Percentiles rank a stretch among this genome's conserved stretches.
Evolutionary conservation across 2,329 filamentous ascomycete genomes (phyloP).

Genomic region (Coccinonectria pachysandricola): DNA sequence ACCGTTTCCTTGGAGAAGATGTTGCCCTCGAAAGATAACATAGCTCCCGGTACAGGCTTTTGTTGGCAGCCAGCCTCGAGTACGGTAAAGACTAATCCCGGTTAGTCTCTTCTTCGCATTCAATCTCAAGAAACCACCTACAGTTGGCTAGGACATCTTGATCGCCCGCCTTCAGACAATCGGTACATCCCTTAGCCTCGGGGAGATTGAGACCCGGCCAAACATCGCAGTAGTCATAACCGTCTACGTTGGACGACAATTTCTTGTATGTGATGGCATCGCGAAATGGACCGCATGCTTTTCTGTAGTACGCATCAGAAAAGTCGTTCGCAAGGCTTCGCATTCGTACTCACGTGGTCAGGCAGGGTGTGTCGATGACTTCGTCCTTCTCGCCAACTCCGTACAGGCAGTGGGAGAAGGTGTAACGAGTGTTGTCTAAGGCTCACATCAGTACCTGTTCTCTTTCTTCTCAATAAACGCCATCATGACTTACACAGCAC

Average conservation of each 20-base stretch:
- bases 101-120: too few species aligned
- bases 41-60: slow-evolving; percentile 34
- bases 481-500: slow-evolving; percentile 49
- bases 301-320: slow-evolving; percentile 24
- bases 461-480: too few species aligned
- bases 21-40: slow-evolving; percentile 39
- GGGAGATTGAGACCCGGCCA: slow-evolving; percentile 32
- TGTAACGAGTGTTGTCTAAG: slow-evolving; percentile 49
- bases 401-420: slow-evolving; percentile 45
- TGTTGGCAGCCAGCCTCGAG: slow-evolving; percentile 48
- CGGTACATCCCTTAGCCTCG: slow-evolving; percentile 31
- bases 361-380: slow-evolving; percentile 37
- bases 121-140: too few species aligned
- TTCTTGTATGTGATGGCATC: slow-evolving; percentile 39
- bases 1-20: slow-evolving; percentile 40
- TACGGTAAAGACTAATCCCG: slow-evolving; percentile 40
- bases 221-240: slow-evolving; percentile 43
- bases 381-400: slow-evolving; percentile 34
- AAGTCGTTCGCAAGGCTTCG: too few species aligned
- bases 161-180: slow-evolving; percentile 33
- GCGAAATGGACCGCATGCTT: slow-evolving; percentile 40
- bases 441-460: too few species aligned
- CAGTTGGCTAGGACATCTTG: slow-evolving; percentile 43
- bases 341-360: slow-evolving; percentile 45
- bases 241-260: slow-evolving; percentile 31